Evolutionary conservation across 345 rosid genomes (phyloP).

Genomic region (Isatis tinctoria): DNA sequence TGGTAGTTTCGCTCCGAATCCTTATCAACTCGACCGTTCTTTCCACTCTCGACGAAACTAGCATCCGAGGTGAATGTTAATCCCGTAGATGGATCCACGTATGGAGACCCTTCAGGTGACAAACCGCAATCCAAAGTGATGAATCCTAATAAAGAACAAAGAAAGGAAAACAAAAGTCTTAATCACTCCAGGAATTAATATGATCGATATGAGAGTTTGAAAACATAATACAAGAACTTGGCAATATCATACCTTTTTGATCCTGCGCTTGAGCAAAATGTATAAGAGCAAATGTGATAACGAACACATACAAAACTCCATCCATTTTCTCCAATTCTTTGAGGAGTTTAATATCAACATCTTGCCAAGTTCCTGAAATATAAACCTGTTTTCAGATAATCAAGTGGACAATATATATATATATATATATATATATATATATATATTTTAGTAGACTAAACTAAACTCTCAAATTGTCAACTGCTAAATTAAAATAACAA

Average conservation of each 20-base stretch:
- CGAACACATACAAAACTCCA: neutral
- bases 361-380: slow-evolving; percentile 8
- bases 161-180: neutral
- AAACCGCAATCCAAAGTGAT: slow-evolving; percentile 39
- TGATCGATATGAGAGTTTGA: neutral
- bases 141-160: slow-evolving; percentile 20
- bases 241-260: slow-evolving; percentile 29
- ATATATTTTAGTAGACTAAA: neutral
- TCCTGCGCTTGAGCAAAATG: slow-evolving; percentile 28
- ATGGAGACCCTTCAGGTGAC: slow-evolving; percentile 1
- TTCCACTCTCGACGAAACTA: neutral
- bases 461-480: slow-evolving; percentile 4
- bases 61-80: slow-evolving; percentile 26
- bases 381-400: neutral
- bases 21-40: neutral
- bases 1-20: neutral
- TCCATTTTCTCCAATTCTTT: slow-evolving; percentile 1
- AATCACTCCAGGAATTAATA: neutral
- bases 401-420: slow-evolving; percentile 7
- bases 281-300: slow-evolving; percentile 2
- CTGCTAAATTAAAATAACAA: neutral
- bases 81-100: slow-evolving; percentile 11
- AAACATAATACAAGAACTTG: neutral
- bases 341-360: neutral
- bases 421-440: too few relatives aligned